Conservation (phyloP, 768 basidiomycete species). For the Chlorophyllum brunneum region DNA sequence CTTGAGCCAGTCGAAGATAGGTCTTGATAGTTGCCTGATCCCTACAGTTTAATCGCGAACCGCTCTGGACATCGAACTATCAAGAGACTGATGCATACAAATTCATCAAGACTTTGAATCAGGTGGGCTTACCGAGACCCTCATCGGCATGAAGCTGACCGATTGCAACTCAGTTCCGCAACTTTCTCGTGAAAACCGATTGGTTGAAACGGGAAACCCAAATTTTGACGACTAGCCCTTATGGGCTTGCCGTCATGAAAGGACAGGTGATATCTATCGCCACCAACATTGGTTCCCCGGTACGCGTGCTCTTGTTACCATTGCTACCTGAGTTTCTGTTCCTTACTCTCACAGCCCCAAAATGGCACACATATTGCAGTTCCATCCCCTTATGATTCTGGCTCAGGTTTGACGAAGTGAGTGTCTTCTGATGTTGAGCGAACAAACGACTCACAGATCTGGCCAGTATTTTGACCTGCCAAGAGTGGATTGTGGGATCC, state of each 20-base stretch:
- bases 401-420: slow-evolving; percentile 54
- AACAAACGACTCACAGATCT: background rate
- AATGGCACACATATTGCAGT: slow-evolving; percentile 53
- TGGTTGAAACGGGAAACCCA: slow-evolving; percentile 52
- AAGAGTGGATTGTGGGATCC: slow-evolving; percentile 66
- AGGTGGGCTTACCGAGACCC: slow-evolving; percentile 30
- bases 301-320: slow-evolving; percentile 25
- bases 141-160: background rate
- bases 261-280: slow-evolving; percentile 57
- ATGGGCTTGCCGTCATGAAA: slow-evolving; percentile 63
- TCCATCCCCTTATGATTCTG: slow-evolving; percentile 47
- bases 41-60: slow-evolving; percentile 64
- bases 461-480: slow-evolving; percentile 57
- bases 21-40: slow-evolving; percentile 5
- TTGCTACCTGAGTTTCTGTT: background rate
- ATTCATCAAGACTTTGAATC: slow-evolving; percentile 57
- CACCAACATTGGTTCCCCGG: slow-evolving; percentile 75
- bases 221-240: slow-evolving; percentile 44
- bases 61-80: slow-evolving; percentile 70
- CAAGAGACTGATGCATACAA: slow-evolving; percentile 53
- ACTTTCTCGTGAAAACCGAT: slow-evolving; percentile 53
- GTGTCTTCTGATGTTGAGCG: slow-evolving; percentile 19
- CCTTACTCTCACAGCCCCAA: slow-evolving; percentile 38
- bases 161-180: slow-evolving; percentile 46
- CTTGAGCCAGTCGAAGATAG: slow-evolving; percentile 2